A percentile compares a stretch with the other conserved stretches of the same genome.
Evolutionary conservation across 345 rosid species (phyloP).

Genomic region (Ricinus communis): DNA sequence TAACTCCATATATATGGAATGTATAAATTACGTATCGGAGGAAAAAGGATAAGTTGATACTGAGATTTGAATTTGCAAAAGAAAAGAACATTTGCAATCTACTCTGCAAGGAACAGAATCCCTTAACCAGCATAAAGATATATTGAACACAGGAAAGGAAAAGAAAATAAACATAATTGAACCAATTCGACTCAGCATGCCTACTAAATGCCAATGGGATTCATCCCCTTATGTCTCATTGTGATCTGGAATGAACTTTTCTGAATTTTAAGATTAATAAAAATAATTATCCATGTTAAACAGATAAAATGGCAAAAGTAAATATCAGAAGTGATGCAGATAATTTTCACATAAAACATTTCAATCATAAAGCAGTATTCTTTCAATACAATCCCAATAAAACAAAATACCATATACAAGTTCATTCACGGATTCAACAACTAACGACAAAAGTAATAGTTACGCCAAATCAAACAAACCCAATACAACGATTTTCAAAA

Average conservation of each 20-base stretch:
- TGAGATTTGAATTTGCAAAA: too few relatives aligned
- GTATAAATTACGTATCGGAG: too few relatives aligned
- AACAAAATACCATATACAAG: not conserved
- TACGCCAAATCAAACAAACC: slow-evolving; percentile 16
- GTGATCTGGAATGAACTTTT: not conserved
- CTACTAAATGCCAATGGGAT: not conserved
- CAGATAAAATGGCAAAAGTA: too few relatives aligned
- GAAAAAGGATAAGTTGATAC: too few relatives aligned
- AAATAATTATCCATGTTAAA: not conserved
- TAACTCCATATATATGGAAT: not conserved
- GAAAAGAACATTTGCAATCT: too few relatives aligned
- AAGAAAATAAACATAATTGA: not conserved
- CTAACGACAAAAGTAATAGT: not conserved
- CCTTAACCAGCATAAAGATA: too few relatives aligned
- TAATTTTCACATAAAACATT: not conserved
- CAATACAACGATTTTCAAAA: slow-evolving; percentile 6
- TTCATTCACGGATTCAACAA: too few relatives aligned
- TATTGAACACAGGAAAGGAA: not conserved
- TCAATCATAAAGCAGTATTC: not conserved
- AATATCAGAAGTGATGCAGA: not conserved
- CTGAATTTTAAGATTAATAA: not conserved
- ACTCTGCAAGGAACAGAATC: not conserved
- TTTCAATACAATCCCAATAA: not conserved
- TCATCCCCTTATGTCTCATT: not conserved
- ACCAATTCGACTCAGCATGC: not conserved